Conservation (phyloP, 257 asterid species). For the Penstemon davidsonii region DNA sequence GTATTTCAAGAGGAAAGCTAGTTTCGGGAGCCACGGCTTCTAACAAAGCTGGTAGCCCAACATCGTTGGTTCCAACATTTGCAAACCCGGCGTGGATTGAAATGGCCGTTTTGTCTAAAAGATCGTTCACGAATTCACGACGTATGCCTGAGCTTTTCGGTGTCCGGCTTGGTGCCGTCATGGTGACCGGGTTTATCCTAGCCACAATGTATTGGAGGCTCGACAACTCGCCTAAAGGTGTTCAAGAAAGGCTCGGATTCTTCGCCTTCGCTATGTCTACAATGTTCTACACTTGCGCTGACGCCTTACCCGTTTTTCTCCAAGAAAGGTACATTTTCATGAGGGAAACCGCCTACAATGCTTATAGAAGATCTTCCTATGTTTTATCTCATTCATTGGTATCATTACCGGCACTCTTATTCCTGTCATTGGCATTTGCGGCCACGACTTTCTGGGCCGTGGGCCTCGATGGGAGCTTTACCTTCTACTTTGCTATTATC, state of each 20-base stretch:
- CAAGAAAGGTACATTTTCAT: conserved; percentile 75
- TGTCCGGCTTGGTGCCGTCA: conserved; percentile 46
- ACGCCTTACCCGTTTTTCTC: conserved; percentile 68
- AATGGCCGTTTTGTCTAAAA: conserved; percentile 46
- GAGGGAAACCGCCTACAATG: conserved; percentile 75
- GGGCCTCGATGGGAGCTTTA: conserved; percentile 65
- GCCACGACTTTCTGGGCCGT: conserved; percentile 72
- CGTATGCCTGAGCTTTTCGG: conserved; percentile 76
- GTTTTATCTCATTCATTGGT: conserved; percentile 67
- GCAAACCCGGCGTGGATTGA: conserved; percentile 73
- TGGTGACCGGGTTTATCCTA: conserved; percentile 68
- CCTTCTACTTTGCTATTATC: conserved; percentile 56
- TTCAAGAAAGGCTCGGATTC: conserved; percentile 70
- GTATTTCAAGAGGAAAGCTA: conserved; percentile 73
- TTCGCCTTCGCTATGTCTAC: conserved; percentile 82
- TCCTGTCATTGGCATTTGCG: conserved; percentile 61
- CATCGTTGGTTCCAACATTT: conserved; percentile 51
- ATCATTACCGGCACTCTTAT: conserved; percentile 47
- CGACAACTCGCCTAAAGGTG: conserved; percentile 67
- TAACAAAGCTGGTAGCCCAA: conserved; percentile 22
- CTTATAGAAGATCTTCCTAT: conserved; percentile 66
- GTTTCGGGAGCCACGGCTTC: conserved; percentile 57
- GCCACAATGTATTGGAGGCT: conserved; percentile 73
- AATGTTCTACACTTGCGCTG: conserved; percentile 81
- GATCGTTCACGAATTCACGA: conserved; percentile 57